Conservation (phyloP, 208 protist genomes). For the Leishmania martiniquensis region DNA sequence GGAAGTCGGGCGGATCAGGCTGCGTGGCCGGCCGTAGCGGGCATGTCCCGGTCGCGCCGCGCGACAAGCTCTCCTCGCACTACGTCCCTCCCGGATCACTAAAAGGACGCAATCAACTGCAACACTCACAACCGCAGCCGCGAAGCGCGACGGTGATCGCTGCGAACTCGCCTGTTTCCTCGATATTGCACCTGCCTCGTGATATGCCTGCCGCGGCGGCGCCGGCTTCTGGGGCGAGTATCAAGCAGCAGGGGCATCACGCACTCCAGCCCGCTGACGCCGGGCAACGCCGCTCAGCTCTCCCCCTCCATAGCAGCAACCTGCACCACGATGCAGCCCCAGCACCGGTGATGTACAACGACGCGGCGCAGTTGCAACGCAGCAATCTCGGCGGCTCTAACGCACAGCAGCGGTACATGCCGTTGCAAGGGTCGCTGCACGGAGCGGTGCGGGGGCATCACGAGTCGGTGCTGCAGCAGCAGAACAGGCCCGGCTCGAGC, state of each 20-base stretch:
- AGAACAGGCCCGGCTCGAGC: slow-evolving; percentile 2
- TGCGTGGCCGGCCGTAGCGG: slow-evolving; percentile 41
- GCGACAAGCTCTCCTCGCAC: slow-evolving; percentile 29
- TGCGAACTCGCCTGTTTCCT: neutral
- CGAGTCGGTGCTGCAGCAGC: neutral
- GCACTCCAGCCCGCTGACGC: neutral
- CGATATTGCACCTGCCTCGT: neutral
- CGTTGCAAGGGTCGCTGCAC: slow-evolving; percentile 11
- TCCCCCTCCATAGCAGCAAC: slow-evolving; percentile 5
- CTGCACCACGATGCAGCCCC: neutral
- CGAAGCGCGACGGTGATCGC: neutral
- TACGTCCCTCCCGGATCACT: slow-evolving; percentile 9
- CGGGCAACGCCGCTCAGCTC: slow-evolving; percentile 2
- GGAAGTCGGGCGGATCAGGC: slow-evolving; percentile 61
- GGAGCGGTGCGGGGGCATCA: neutral
- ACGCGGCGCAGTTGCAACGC: neutral
- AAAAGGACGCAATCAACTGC: neutral
- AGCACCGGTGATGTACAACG: slow-evolving; percentile 6
- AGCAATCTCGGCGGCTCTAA: neutral
- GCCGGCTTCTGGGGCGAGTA: neutral
- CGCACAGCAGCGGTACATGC: slow-evolving; percentile 25
- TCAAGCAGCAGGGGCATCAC: neutral
- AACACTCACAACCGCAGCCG: neutral
- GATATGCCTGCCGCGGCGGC: neutral
- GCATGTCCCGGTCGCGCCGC: slow-evolving; percentile 25